Evolutionary conservation across 164 flowering plant species (phyloP).

Genomic region (Vitis vinifera): DNA sequence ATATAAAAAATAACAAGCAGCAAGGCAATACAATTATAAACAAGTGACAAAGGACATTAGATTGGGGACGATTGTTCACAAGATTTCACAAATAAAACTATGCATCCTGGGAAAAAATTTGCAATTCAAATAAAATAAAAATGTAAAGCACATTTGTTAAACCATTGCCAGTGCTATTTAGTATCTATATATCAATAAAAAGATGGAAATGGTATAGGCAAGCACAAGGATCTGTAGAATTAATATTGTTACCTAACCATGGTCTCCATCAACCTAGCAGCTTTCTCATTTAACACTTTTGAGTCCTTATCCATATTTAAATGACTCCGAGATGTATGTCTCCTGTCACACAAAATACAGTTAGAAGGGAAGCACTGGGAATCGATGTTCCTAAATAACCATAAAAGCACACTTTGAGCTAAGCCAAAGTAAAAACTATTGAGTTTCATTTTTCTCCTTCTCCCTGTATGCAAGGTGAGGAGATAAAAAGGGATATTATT

Average conservation of each 20-base stretch:
- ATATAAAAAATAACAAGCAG: too few species aligned
- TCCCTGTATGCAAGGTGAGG: too few species aligned
- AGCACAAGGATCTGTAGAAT: not conserved
- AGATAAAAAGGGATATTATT: too few species aligned
- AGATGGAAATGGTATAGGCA: not conserved
- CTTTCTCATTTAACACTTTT: slow-evolving; percentile 41
- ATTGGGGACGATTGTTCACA: too few species aligned
- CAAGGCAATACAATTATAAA: too few species aligned
- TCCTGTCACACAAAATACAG: slow-evolving; percentile 31
- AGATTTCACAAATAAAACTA: too few species aligned
- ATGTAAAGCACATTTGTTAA: not conserved
- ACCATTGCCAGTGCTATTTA: not conserved
- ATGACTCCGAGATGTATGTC: slow-evolving; percentile 26
- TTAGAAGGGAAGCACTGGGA: not conserved
- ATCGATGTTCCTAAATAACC: not conserved
- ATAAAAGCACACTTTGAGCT: not conserved
- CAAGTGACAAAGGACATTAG: too few species aligned
- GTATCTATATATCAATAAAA: not conserved
- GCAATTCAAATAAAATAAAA: not conserved
- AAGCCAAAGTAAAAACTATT: too few species aligned
- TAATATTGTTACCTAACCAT: slow-evolving; percentile 43
- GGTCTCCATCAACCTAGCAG: slow-evolving; percentile 38
- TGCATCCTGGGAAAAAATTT: too few species aligned
- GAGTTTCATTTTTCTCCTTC: too few species aligned
- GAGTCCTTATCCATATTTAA: slow-evolving; percentile 23